A percentile compares a stretch with the other conserved stretches of the same genome.
Conservation (phyloP, 495 filamentous ascomycete species). For the Opeltia flavorubescens region DNA sequence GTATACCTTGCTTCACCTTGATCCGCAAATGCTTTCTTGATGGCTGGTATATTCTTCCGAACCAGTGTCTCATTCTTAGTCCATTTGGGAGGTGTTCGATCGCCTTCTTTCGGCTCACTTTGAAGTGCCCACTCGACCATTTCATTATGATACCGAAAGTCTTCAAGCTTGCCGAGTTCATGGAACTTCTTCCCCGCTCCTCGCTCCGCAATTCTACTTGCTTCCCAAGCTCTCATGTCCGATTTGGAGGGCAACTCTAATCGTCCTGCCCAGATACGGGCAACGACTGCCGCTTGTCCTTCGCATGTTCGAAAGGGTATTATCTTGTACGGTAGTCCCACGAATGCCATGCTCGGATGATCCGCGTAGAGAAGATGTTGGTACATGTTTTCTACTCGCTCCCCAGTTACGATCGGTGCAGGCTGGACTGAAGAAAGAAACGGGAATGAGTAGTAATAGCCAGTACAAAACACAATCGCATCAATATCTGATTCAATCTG, state of each 20-base stretch:
- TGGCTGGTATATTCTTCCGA: constrained; percentile 36
- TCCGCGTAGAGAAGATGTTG: constrained; percentile 63
- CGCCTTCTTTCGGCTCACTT: constrained; percentile 32
- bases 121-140: constrained; percentile 44
- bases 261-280: constrained; percentile 57
- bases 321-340: constrained; percentile 60
- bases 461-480: constrained; percentile 57
- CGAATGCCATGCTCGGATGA: constrained; percentile 67
- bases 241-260: constrained; percentile 43
- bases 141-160: constrained; percentile 66
- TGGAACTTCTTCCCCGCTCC: constrained; percentile 46
- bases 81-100: constrained; percentile 57
- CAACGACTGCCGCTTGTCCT: constrained; percentile 62
- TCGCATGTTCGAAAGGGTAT: constrained; percentile 73
- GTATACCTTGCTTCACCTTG: constrained; percentile 28
- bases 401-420: constrained; percentile 49
- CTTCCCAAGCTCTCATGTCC: constrained; percentile 58
- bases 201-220: constrained; percentile 20
- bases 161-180: constrained; percentile 53
- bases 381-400: constrained; percentile 53
- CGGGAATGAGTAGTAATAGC: constrained; percentile 58
- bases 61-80: constrained; percentile 50
- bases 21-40: constrained; percentile 39
- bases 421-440: constrained; percentile 49
- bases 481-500: constrained; percentile 46